Evolutionary conservation across 768 basidiomycete species (phyloP), one percentile per base, ranked within the genome.

Genomic region (Mycena olivaceomarginata): DNA sequence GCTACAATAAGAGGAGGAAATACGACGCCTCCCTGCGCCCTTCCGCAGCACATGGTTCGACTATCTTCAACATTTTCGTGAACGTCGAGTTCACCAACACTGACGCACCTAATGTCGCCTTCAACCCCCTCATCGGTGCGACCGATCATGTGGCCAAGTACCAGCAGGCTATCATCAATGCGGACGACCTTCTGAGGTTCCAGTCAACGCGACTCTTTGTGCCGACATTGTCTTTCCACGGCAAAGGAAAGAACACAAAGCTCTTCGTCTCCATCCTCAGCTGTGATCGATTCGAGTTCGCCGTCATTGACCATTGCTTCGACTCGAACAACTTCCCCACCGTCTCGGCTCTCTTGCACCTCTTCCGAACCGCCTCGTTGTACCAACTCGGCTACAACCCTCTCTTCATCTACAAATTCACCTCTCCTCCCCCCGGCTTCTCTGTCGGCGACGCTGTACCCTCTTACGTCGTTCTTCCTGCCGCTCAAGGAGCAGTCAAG

Each of bases 221-320:
- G n/a, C 76, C 71, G 51, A 72, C 76, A 40, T 37, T 72, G 39
- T 77, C 76, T 60, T 77, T 77, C 71, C 76, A 77, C 56, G 76
- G 76, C 48, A 77, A 77, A 64, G 76, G 66, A n/a, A 7, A 72
- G 57, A 48, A 60, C 9, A 64, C 76, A 22, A 72, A 41, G 57
- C 70, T 77, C 25, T 68, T 77, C 37, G 53, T 77, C 39, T 77
- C 76, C 13, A 77, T 77, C n/a, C 70, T 77, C 65, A 72, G 48
- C 66, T 22, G 22, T 0, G 76, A 77, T 9, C 67, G 76, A 5
- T 25, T 77, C 20, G 70, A 72, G 67, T 64, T 77, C 20, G 76
- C 76, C 18, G 76, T 64, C 53, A 40, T 77, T 56, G 60, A 72
- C 20, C 5, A 77, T 62, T 77, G 76, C 60, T 73, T 77, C 43